Evolutionary conservation across 2,329 filamentous ascomycete species (phyloP), one percentile per base, ranked within the genome.

Genomic region (Blumeria hordei): DNA sequence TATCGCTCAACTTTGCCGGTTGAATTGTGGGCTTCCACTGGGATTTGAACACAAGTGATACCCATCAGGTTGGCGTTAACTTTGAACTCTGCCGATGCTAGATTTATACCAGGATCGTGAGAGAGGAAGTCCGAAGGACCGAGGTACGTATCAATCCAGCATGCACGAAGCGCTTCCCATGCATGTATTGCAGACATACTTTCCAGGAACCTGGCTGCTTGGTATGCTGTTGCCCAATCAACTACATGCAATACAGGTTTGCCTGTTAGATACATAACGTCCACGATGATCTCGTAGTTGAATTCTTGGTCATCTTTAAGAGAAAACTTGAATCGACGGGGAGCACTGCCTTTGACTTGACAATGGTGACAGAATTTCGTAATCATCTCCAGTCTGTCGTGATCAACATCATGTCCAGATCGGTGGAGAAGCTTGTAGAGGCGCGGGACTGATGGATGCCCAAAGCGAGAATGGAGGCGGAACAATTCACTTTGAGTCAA

Each of bases 111-210:
- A 35, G 37, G 16, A 34, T 54, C 18, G 21, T 50, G 28, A 11
- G 21, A 33, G 33, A 54, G 21, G 11, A 18, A 12, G 33, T 58
- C 55, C 7, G 49, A 47, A 3, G 54, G 56, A 3, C 56, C 34
- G 12, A 50, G 18, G 34, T 57, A 57, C 4, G 34, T 54, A 32
- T 57, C 45, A 6, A 56, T 56, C 52, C 44, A 57, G 50, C 52
- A 57, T 1, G n/a, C 28, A 1, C 54, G 21, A 28, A 57, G 35
- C 1, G 21, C 16, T n/a, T 57, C n/a, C 39, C 54, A 57, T 18
- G 41, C 47, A 50, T 55, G 21, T 28, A 47, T 28, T 28, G 44
- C 44, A 16, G 41, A 12, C 41, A 45, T 45, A 45, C 41, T 45
- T 45, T 45, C 41, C 41, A 45, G 21, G 21, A 45, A 45, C 41